Base-by-base conservation (phyloP, 2,329 filamentous ascomycete species). In the Epichloe amarillans region DNA sequence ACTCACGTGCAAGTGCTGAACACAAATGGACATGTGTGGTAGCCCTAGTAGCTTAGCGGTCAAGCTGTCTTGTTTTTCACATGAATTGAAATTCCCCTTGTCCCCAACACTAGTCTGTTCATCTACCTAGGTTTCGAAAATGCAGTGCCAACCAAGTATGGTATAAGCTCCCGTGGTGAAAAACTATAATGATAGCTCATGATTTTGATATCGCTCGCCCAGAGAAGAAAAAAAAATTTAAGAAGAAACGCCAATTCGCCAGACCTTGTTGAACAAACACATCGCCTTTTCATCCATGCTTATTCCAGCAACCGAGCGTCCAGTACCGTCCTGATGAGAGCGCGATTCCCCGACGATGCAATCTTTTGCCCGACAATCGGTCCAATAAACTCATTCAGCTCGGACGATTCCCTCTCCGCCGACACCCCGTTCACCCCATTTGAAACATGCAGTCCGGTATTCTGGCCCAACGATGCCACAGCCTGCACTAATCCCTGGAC, bases 401-500 rank as follows among this genome's bases (percentile, higher is more conserved):
- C 70, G 6, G 66, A 61, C 0, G 64, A 59, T 50, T 78, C 71
- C 2, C 62, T 60, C 10, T 71, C 68, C 1, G 55, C 52, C 2
- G 60, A 53, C 6, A 58, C 61, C 3, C 70, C 71, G 38, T 72
- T 70, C 19, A 70, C 62, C 1, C 68, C 68, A 49, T 73, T 69
- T 50, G 65, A 59, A 10, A 38, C 35, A 8, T 65, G 60, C 8
- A 62, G 53, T 15, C 64, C 58, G 30, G 62, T 55, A 2, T 61
- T 61, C 19, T 66, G 65, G 1, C 65, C 62, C 10, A 80, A 63
- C 0, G 71, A 72, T 15, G 69, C 64, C 6, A 79, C 68, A 0
- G 75, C 75, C 58, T 76, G 75, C 46, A 80, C 64, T 46, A 82
- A 70, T n/a, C 70, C 77, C 49, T 76, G 72, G 0, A 80, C 67